A percentile compares a stretch with the other conserved stretches of the same genome.
phyloP scores from a whole-genome alignment of 306 rosid species.

The Pachyrhizus erosus region DNA sequence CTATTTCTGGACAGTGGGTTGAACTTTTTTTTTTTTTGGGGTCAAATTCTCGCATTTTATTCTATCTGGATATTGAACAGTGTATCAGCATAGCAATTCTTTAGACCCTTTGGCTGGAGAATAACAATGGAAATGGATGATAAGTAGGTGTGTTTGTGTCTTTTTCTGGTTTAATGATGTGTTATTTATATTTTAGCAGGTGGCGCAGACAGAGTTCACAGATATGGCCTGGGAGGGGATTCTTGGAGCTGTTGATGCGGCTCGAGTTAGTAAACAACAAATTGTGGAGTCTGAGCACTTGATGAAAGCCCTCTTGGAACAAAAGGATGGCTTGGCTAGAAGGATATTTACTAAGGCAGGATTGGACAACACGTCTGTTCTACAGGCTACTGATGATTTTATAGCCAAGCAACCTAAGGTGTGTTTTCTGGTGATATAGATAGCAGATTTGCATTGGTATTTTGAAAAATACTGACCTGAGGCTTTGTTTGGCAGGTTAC shows the following conservation, averaged over 20 bases:
- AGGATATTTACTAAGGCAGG: constrained; percentile 93
- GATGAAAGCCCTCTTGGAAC: constrained; percentile 97
- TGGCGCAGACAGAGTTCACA: constrained; percentile 77
- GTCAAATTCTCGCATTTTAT: not conserved
- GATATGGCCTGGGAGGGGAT: constrained; percentile 99
- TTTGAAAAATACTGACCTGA: constrained; percentile 6
- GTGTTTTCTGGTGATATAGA: constrained; percentile 33
- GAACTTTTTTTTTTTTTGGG: not conserved
- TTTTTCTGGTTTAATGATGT: not conserved
- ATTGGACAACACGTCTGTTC: constrained; percentile 81
- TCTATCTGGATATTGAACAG: not conserved
- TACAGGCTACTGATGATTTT: constrained; percentile 87
- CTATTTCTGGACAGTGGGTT: not conserved
- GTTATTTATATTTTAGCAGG: constrained; percentile 51
- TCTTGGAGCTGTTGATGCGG: constrained; percentile 84
- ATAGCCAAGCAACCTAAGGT: constrained; percentile 91
- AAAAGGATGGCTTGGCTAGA: constrained; percentile 89
- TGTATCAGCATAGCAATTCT: constrained; percentile 18
- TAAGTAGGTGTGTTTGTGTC: not conserved
- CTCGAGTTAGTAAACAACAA: constrained; percentile 79
- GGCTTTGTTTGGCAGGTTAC: constrained; percentile 59
- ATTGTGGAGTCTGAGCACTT: constrained; percentile 93
- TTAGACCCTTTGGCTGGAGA: not conserved
- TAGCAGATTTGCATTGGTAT: not conserved
- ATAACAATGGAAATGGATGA: not conserved